These are phyloP conservation scores for Monilinia laxa DNA, from an alignment of 2,329 filamentous ascomycete genomes.

Conservation along the genomic window DNA sequence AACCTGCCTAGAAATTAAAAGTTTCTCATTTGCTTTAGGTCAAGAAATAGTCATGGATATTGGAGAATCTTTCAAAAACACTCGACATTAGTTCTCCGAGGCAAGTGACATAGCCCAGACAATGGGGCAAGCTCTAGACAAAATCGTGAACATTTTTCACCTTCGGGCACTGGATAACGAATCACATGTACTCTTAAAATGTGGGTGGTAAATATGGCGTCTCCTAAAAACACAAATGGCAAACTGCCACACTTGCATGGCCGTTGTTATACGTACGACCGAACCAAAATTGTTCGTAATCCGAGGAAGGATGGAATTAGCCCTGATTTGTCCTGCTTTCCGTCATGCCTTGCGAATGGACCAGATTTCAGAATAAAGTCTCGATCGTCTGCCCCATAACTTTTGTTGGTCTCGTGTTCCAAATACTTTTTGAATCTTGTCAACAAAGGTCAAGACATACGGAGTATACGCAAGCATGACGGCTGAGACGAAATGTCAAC, in stretches of 20 bases:
- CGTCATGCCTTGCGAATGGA: not conserved
- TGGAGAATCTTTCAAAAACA: too few species aligned
- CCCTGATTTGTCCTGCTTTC: constrained; percentile 12
- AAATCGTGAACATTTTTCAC: constrained; percentile 6
- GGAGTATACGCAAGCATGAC: constrained; percentile 10
- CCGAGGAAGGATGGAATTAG: not conserved
- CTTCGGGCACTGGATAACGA: constrained; percentile 1
- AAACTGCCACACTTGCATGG: constrained; percentile 23
- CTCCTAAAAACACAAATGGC: constrained; percentile 14
- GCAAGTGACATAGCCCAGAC: constrained; percentile 13
- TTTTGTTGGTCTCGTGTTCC: constrained; percentile 15
- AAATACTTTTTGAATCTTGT: not conserved
- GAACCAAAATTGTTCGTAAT: not conserved
- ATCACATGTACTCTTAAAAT: constrained; percentile 1
- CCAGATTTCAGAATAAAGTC: not conserved
- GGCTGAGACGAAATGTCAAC: constrained; percentile 7
- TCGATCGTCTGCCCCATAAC: constrained; percentile 3
- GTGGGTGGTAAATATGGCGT: not conserved
- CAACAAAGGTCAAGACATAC: too few species aligned
- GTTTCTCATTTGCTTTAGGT: not conserved
- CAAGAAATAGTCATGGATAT: not conserved
- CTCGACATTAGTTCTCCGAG: constrained; percentile 4
- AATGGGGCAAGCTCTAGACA: not conserved
- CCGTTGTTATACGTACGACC: constrained; percentile 12
- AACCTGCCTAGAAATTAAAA: not conserved